These are phyloP conservation scores for Lasiosphaeria ovina DNA, from an alignment of 495 filamentous ascomycete species.

Conservation along the genomic window DNA sequence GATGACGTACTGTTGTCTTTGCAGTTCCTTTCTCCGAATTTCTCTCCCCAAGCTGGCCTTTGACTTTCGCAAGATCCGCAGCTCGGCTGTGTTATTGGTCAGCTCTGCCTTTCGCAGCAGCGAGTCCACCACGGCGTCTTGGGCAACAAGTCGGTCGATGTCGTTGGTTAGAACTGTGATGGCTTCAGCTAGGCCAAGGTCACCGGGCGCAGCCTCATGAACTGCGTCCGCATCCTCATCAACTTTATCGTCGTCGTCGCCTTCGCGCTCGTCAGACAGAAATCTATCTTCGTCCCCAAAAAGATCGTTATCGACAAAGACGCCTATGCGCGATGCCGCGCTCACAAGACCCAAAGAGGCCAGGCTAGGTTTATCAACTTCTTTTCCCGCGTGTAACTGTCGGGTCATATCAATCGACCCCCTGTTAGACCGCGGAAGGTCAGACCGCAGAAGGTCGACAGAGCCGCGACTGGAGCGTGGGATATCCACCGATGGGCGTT, in stretches of 20 bases:
- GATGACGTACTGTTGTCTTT: conserved; percentile 93
- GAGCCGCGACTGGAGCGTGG: not conserved
- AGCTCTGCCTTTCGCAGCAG: conserved; percentile 91
- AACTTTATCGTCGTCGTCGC: conserved; percentile 59
- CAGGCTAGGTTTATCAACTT: conserved; percentile 74
- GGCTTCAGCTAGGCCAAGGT: conserved; percentile 89
- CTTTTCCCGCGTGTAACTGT: conserved; percentile 36
- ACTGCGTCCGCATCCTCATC: conserved; percentile 75
- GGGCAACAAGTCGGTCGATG: conserved; percentile 82
- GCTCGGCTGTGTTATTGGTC: conserved; percentile 91
- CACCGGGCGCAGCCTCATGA: conserved; percentile 92
- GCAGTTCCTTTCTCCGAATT: conserved; percentile 89
- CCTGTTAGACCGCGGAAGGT: conserved; percentile 46
- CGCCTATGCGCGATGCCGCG: conserved; percentile 73
- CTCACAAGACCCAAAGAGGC: conserved; percentile 88
- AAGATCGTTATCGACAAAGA: conserved; percentile 89
- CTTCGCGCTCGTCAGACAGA: conserved; percentile 80
- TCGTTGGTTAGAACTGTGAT: conserved; percentile 80
- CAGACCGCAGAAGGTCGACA: conserved; percentile 30
- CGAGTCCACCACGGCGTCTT: conserved; percentile 89
- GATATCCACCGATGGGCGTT: conserved; percentile 18
- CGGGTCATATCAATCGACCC: conserved; percentile 56
- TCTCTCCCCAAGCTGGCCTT: conserved; percentile 90
- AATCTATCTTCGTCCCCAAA: conserved; percentile 89
- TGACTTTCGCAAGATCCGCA: conserved; percentile 90